Base-by-base conservation (phyloP, 139 green algal species). In the Gonium pectorale region DNA sequence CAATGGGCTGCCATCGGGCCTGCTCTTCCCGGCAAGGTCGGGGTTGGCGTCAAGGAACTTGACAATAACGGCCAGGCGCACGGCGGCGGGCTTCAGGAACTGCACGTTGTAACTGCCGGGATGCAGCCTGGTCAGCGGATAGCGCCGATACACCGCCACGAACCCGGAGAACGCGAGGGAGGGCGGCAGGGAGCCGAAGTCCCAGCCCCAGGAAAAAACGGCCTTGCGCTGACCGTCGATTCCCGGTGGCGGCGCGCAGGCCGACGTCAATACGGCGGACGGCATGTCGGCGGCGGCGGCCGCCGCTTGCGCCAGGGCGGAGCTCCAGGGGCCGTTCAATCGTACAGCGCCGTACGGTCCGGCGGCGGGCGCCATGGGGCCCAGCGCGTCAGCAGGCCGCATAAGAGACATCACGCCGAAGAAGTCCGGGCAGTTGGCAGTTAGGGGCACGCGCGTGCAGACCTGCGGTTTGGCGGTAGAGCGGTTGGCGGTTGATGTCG, bases 131-230 rank as follows among this genome's bases (percentile, higher is more conserved):
- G 43, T 49, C 9, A 73, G 41, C 5, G 77, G 77, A 44, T 74
- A 83, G 59, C 77, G 77, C 43, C 77, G 77, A 43, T 31, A 64
- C 4, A 83, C 77, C n/a, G 77, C 77, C 43, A 83, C 43, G 31
- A 83, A 73, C 31, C 77, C 77, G 43, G 17, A 43, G 26, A 21
- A 9, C 21, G 77, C 27, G 7, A 83, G 77, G 62, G 59, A 73
- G 31, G 60, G 62, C 19, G 77, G 77, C 41, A 83, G 77, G 19
- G 3, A 31, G 29, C 22, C n/a, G 19, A 49, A 83, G 62, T 83
- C 43, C 77, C 77, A 83, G n/a, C 43, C 43, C 60, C 60, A 83
- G 41, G 60, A 74, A 26, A 66, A 83, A 3, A 71, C 54, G 8
- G 46, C 29, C 43, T 41, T 59, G 8, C 17, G 13, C 60, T 22